Conservation (phyloP, 129 eudicot genomes). For the Saussurea involucrata region DNA sequence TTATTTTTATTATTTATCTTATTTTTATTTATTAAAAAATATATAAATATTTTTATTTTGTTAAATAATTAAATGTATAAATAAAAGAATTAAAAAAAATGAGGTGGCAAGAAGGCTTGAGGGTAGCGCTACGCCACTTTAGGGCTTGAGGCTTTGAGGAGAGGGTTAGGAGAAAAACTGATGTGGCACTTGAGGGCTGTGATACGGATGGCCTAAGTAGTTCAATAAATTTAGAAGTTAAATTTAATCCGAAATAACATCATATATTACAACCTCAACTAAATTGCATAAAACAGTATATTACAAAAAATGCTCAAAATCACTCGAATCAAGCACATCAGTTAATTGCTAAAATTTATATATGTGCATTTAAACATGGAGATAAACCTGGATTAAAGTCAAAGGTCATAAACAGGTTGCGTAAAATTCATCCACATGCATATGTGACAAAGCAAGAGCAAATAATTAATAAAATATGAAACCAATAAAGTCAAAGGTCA, state of each 20-base stretch:
- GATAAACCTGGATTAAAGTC: slow-evolving; percentile 82
- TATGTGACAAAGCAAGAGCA: slow-evolving; percentile 34
- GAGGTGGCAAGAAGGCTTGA: too few relatives aligned
- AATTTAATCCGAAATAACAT: background rate
- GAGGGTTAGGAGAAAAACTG: too few relatives aligned
- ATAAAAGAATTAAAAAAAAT: too few relatives aligned
- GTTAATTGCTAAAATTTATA: background rate
- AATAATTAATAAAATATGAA: background rate
- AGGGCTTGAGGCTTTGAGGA: too few relatives aligned
- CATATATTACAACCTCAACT: background rate
- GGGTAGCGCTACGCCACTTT: too few relatives aligned
- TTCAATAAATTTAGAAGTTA: background rate
- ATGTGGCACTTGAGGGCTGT: too few relatives aligned
- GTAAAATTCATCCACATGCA: slow-evolving; percentile 76
- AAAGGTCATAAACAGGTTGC: too few relatives aligned
- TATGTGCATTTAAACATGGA: background rate
- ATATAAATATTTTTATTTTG: too few relatives aligned
- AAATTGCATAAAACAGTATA: background rate
- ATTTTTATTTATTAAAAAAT: too few relatives aligned
- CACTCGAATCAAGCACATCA: background rate
- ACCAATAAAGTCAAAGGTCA: background rate
- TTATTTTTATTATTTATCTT: too few relatives aligned
- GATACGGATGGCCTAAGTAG: too few relatives aligned
- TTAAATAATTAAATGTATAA: too few relatives aligned
- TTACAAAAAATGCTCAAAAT: background rate